Base-by-base conservation (phyloP, 305 asterid species). In the Nicotiana rustica region DNA sequence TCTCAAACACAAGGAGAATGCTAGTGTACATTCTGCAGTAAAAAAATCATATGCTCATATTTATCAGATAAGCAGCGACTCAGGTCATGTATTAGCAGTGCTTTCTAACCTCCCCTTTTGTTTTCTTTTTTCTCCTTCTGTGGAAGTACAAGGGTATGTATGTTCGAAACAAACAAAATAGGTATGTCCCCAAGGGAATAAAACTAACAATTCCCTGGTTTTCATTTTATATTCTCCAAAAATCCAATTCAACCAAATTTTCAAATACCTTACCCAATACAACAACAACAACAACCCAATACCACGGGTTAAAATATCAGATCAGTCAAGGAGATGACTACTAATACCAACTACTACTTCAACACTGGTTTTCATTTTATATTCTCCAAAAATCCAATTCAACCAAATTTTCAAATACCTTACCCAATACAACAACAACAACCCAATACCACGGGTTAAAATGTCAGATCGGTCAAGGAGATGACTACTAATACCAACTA, bases 211-310 rank as follows among this genome's bases (percentile, higher is more conserved):
- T 41, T 41, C 57, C 57, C 41, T 41, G 77, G 77, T 69, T 69
- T 71, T 70, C 36, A 71, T 71, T 71, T 71, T 47, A 44, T 47
- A 57, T 71, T 14, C 64, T 49, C 79, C 25, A 73, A 49, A 73
- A 73, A 49, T 14, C 62, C 79, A 47, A 47, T 33, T 5, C 62
- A 25, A 25, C 79, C 79, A 12, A 47, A 47, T 71, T 49, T 73
- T 25, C 79, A 49, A 25, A 49, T 49, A 73, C 52, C 79, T 59
- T 25, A 73, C 64, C 79, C 44, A 73, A 29, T 25, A 73, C 41
- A 33, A 33, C 36, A 33, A 4, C 36, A 33, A 31, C 35, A 31
- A 33, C 36, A 33, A 73, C 64, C 79, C 44, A 73, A 29, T 25
- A 49, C 41, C 61, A 25, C 5, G 1, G 15, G 64, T 73, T 49